These are phyloP conservation scores for Penicillium polonicum DNA, from an alignment of 2,329 filamentous ascomycete genomes.

Conservation along the genomic window DNA sequence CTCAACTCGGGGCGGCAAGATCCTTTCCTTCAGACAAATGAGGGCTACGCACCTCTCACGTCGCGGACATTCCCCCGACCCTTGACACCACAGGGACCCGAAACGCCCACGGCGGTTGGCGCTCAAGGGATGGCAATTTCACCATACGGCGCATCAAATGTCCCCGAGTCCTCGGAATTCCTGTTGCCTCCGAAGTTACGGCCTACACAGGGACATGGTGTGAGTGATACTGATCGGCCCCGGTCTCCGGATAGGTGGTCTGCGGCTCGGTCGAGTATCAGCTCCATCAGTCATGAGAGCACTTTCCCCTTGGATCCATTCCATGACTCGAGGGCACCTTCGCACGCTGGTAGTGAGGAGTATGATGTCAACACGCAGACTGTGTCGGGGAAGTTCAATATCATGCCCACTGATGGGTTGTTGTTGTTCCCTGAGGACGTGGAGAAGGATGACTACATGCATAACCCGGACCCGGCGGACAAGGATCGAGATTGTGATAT, in stretches of 20 bases:
- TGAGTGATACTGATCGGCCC: constrained; percentile 49
- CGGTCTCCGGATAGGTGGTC: constrained; percentile 55
- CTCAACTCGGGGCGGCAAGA: constrained; percentile 63
- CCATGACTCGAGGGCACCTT: constrained; percentile 59
- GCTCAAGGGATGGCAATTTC: constrained; percentile 22
- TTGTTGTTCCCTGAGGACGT: constrained; percentile 69
- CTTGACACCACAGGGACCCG: constrained; percentile 21
- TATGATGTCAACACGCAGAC: constrained; percentile 69
- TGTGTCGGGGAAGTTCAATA: constrained; percentile 71
- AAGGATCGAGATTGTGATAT: constrained; percentile 62
- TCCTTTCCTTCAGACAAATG: constrained; percentile 43
- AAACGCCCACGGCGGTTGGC: constrained; percentile 9
- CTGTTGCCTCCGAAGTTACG: constrained; percentile 46
- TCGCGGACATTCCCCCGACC: constrained; percentile 24
- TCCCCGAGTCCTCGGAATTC: constrained; percentile 46
- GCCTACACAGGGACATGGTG: constrained; percentile 41
- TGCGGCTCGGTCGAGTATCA: constrained; percentile 65
- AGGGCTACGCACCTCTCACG: constrained; percentile 24
- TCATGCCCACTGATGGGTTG: constrained; percentile 64
- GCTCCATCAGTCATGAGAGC: constrained; percentile 47
- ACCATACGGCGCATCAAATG: constrained; percentile 51
- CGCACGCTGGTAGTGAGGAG: constrained; percentile 62
- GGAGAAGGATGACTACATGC: constrained; percentile 70
- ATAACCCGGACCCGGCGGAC: constrained; percentile 67
- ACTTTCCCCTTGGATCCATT: constrained; percentile 55